Percentiles rank a stretch among this genome's conserved stretches.
phyloP scores from a whole-genome alignment of 805 yeast species.

The Saccharomycopsis capsularis region DNA sequence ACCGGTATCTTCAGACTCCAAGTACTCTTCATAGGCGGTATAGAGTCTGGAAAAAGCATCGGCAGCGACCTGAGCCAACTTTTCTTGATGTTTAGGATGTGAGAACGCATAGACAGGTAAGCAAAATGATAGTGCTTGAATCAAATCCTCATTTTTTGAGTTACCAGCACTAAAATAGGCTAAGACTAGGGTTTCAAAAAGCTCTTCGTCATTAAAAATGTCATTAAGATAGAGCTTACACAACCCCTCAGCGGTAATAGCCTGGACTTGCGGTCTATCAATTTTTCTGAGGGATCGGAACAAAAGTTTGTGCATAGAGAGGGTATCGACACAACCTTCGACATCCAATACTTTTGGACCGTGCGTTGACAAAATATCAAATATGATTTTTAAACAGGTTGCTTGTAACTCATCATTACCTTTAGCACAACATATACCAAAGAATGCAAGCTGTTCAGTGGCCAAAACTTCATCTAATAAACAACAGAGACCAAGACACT shows the following conservation, averaged over 20 bases:
- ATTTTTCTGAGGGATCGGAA: constrained; percentile 55
- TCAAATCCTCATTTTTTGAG: constrained; percentile 53
- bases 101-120: constrained; percentile 84
- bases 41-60: constrained; percentile 60
- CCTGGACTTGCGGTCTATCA: constrained; percentile 60
- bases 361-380: constrained; percentile 72
- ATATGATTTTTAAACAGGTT: constrained; percentile 60
- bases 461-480: constrained; percentile 64
- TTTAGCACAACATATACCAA: constrained; percentile 63
- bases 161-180: constrained; percentile 71
- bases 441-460: constrained; percentile 51
- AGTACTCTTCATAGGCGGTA: constrained; percentile 32
- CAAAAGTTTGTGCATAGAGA: constrained; percentile 61
- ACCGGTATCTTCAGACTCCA: constrained; percentile 32
- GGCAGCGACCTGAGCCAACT: constrained; percentile 54
- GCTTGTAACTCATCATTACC: constrained; percentile 58
- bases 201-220: constrained; percentile 59
- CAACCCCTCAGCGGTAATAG: constrained; percentile 78
- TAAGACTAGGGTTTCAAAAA: constrained; percentile 63
- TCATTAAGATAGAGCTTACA: constrained; percentile 78
- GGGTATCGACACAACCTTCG: constrained; percentile 55
- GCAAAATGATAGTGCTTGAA: constrained; percentile 80
- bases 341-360: constrained; percentile 62
- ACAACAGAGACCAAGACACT: constrained; percentile 75
- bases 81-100: constrained; percentile 60